A percentile compares a stretch with the other conserved stretches of the same genome.
Conservation (phyloP, 129 eudicot species). For the Tagetes patula region DNA sequence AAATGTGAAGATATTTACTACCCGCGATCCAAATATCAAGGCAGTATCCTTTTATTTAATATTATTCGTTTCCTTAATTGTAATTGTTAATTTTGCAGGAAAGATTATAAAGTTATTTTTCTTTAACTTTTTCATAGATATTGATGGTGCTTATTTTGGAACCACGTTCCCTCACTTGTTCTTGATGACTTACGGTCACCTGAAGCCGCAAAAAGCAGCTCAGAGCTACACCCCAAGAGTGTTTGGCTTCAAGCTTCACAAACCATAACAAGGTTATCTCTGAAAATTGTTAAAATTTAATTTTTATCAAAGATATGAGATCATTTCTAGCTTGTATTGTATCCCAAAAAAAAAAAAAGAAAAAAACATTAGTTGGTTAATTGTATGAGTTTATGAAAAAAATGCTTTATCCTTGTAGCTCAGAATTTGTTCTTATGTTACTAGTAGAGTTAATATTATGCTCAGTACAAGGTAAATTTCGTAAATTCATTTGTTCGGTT, state of each 20-base stretch:
- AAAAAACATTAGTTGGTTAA: slow-evolving; percentile 13
- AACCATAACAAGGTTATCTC: slow-evolving; percentile 48
- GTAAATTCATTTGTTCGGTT: background rate
- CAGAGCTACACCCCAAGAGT: slow-evolving; percentile 81
- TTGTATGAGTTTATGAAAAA: slow-evolving; percentile 23
- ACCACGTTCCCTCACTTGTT: slow-evolving; percentile 94
- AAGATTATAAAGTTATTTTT: slow-evolving; percentile 6
- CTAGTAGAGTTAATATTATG: slow-evolving; percentile 29
- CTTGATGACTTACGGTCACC: slow-evolving; percentile 88
- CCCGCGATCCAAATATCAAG: slow-evolving; percentile 97
- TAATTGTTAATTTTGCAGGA: background rate
- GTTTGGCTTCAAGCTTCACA: slow-evolving; percentile 94
- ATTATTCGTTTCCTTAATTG: background rate
- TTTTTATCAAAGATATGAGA: slow-evolving; percentile 6
- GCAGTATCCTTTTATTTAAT: slow-evolving; percentile 76
- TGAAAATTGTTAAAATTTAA: slow-evolving; percentile 24
- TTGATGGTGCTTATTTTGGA: slow-evolving; percentile 93
- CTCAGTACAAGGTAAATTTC: slow-evolving; percentile 12
- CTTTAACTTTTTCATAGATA: slow-evolving; percentile 61
- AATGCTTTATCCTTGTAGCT: slow-evolving; percentile 26
- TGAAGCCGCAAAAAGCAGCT: slow-evolving; percentile 79
- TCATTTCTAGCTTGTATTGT: slow-evolving; percentile 23
- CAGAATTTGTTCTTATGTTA: slow-evolving; percentile 26
- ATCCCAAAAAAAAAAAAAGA: background rate
- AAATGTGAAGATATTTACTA: slow-evolving; percentile 92